These are phyloP conservation scores for Pharus latifolius DNA, from an alignment of 176 grass and related monocot genomes.

Conservation along the genomic window DNA sequence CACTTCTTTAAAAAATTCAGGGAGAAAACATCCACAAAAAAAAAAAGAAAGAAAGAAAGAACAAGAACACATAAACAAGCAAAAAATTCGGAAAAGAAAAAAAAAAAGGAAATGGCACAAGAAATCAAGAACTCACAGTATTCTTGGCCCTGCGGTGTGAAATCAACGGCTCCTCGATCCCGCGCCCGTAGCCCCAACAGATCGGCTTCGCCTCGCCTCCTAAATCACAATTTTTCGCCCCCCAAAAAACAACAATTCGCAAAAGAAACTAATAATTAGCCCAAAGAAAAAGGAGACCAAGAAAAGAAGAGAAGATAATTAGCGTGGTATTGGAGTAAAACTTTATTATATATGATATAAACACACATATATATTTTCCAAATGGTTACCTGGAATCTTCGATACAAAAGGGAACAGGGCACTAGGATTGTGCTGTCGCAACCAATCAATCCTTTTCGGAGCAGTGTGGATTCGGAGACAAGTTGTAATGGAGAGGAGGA, in stretches of 20 bases:
- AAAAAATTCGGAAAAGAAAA: background rate
- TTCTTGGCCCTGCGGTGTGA: background rate
- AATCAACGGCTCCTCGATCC: constrained; percentile 10
- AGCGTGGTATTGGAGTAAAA: too few relatives aligned
- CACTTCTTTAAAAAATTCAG: too few relatives aligned
- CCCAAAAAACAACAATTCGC: too few relatives aligned
- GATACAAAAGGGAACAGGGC: too few relatives aligned
- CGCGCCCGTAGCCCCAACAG: background rate
- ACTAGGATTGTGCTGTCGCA: too few relatives aligned
- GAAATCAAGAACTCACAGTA: constrained; percentile 5
- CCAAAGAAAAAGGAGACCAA: background rate
- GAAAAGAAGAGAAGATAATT: background rate
- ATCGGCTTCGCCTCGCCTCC: background rate
- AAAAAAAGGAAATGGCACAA: too few relatives aligned
- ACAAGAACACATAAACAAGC: background rate
- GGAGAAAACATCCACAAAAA: background rate
- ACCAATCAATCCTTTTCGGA: too few relatives aligned
- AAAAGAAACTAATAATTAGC: too few relatives aligned
- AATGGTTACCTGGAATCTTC: background rate
- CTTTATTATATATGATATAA: too few relatives aligned
- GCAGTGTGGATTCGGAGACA: too few relatives aligned
- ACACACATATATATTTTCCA: too few relatives aligned
- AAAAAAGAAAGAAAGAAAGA: background rate
- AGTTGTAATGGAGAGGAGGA: too few relatives aligned
- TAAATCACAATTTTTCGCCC: background rate